Evolutionary conservation across 1,284 basidiomycete species (phyloP), one percentile per base, ranked within the genome.

Genomic region (Ceratobasidium sp.): DNA sequence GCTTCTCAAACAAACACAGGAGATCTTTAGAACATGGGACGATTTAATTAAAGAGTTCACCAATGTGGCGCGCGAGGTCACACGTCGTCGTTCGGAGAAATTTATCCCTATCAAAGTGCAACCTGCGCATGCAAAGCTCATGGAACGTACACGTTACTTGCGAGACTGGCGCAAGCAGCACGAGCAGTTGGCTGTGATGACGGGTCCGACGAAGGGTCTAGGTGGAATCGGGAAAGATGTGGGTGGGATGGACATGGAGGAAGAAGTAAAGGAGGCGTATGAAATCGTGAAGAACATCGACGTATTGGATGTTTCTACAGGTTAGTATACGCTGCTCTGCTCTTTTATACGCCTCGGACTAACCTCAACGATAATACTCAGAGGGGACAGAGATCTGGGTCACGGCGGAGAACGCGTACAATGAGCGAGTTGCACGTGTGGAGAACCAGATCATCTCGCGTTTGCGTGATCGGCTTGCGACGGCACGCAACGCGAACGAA

Each of bases 361-460:
- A 21, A 30, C 11, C 30, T 21, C 38, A 0, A 43, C 7, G 14
- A 11, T 46, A 71, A 16, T 41, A 43, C 2, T 69, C 79, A 92
- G 95, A 98, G 85, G 97, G 98, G 1, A 95, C 94, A n/a, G 95
- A 98, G 80, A 98, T 98, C 73, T 98, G 97, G 96, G 92, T 96
- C 21, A 89, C 95, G 0, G 97, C 96, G 2, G 98, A 99, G 82
- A 94, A 93, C 73, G 94, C 95, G 21, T 99, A 99, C 84, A 98
- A 98, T 78, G 97, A 98, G 81, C 91, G 96, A 16, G 96, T 99
- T 7, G 93, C 97, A 0, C 87, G 96, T 11, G 98, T 99, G 44
- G 98, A 99, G 84, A 98, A 98, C 83, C 96, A 97, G 80, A 98
- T 99, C 80, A 99, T 99, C 80, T 94, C 96, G 6, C 87, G 94